Percentiles rank a stretch among this genome's conserved stretches.
Conservation (phyloP, 352 stramenopile genomes). For the Blastocystis sp. region DNA sequence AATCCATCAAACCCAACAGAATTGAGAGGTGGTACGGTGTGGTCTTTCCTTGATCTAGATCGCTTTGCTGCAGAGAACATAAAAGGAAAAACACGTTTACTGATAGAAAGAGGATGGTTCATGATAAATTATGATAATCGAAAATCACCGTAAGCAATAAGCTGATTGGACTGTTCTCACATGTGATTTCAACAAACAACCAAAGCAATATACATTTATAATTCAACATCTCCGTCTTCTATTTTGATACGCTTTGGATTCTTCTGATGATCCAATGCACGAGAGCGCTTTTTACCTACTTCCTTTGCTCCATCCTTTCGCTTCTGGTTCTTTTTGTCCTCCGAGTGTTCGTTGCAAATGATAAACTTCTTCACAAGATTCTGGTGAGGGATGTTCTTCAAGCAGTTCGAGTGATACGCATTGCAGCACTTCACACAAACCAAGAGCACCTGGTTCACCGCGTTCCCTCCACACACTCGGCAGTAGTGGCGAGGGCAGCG, state of each 20-base stretch:
- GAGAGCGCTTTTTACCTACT: neutral
- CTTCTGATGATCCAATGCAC: neutral
- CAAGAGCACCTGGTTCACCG: conserved; percentile 12
- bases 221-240: neutral
- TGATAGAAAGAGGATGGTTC: neutral
- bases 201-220: conserved; percentile 14
- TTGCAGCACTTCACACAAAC: conserved; percentile 77
- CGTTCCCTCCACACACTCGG: conserved; percentile 68
- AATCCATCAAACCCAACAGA: neutral
- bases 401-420: conserved; percentile 75
- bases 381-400: conserved; percentile 73
- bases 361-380: conserved; percentile 77
- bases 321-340: neutral
- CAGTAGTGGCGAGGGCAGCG: conserved; percentile 81
- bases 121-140: neutral
- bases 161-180: neutral
- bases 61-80: neutral
- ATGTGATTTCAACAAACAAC: neutral
- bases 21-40: neutral
- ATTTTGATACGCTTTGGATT: neutral
- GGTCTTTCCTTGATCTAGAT: neutral
- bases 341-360: conserved; percentile 76
- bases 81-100: neutral
- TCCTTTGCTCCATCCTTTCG: neutral
- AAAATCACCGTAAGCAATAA: neutral